Percentiles rank a stretch among this genome's conserved stretches.
These are phyloP conservation scores for Hygrophorus russula DNA, from an alignment of 768 basidiomycete species.

Conservation along the genomic window DNA sequence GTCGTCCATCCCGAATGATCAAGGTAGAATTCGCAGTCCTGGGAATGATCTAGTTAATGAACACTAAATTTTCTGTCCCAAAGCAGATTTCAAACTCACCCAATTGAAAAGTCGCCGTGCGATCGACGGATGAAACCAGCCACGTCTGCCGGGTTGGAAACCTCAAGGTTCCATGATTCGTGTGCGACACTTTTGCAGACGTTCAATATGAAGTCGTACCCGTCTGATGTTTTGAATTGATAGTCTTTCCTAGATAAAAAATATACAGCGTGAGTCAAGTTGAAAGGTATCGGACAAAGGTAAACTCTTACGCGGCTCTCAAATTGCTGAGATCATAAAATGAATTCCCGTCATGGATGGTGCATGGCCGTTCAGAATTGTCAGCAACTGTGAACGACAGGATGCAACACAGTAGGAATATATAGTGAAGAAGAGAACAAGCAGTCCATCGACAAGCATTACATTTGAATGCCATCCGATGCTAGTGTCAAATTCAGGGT, in stretches of 20 bases:
- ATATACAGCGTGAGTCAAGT: slow-evolving; percentile 6
- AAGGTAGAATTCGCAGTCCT: slow-evolving; percentile 61
- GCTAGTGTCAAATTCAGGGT: neutral
- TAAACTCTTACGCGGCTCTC: slow-evolving; percentile 35
- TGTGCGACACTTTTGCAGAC: slow-evolving; percentile 46
- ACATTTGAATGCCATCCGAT: neutral
- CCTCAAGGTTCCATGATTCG: slow-evolving; percentile 49
- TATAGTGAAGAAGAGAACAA: neutral
- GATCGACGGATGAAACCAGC: slow-evolving; percentile 50
- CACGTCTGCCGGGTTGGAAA: slow-evolving; percentile 40
- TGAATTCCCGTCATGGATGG: slow-evolving; percentile 34
- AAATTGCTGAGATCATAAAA: slow-evolving; percentile 62
- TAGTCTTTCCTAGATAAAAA: slow-evolving; percentile 49
- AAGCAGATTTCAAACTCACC: slow-evolving; percentile 29
- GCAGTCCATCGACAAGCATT: no score
- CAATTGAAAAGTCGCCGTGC: slow-evolving; percentile 63
- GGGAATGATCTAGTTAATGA: neutral
- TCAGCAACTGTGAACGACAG: slow-evolving; percentile 3
- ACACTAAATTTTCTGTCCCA: neutral
- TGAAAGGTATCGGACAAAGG: slow-evolving; percentile 2
- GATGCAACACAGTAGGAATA: neutral
- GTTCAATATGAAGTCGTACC: slow-evolving; percentile 44
- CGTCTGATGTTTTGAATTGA: slow-evolving; percentile 34
- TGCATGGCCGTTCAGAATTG: slow-evolving; percentile 44
- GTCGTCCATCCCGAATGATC: slow-evolving; percentile 34